Conservation (phyloP, 371 early-diverging fungal genomes). For the Rhizomucor miehei region DNA sequence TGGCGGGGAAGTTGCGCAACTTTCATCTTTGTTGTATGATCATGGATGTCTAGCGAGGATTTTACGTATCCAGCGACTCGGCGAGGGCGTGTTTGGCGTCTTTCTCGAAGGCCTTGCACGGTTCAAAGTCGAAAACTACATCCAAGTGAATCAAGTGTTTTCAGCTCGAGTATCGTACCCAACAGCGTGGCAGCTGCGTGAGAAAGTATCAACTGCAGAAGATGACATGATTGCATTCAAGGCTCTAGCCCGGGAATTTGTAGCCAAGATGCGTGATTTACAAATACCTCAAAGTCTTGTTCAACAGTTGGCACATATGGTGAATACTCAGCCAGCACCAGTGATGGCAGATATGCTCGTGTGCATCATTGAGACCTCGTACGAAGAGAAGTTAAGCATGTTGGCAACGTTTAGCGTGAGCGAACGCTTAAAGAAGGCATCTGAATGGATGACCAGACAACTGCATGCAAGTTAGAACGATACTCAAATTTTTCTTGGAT, state of each 20-base stretch:
- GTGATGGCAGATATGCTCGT: slow-evolving; percentile 71
- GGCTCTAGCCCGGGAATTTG: slow-evolving; percentile 54
- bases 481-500: not conserved
- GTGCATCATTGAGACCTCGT: slow-evolving; percentile 64
- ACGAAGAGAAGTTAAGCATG: slow-evolving; percentile 68
- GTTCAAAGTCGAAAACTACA: slow-evolving; percentile 23
- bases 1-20: too few species aligned
- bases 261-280: slow-evolving; percentile 61
- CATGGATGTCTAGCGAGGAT: slow-evolving; percentile 46
- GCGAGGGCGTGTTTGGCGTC: slow-evolving; percentile 32
- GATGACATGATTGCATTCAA: slow-evolving; percentile 48
- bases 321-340: slow-evolving; percentile 59
- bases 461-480: slow-evolving; percentile 53
- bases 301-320: slow-evolving; percentile 59
- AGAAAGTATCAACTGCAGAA: slow-evolving; percentile 21
- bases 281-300: slow-evolving; percentile 62
- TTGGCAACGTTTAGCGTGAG: slow-evolving; percentile 57
- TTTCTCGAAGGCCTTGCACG: slow-evolving; percentile 41
- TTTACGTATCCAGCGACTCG: slow-evolving; percentile 33
- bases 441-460: slow-evolving; percentile 67
- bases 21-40: slow-evolving; percentile 12
- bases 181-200: slow-evolving; percentile 5
- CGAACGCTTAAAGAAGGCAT: slow-evolving; percentile 49
- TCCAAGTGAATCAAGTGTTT: slow-evolving; percentile 13
- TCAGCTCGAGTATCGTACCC: slow-evolving; percentile 18